Conservation (phyloP, 2,329 filamentous ascomycete species). For the Paecilomyces formosus region DNA sequence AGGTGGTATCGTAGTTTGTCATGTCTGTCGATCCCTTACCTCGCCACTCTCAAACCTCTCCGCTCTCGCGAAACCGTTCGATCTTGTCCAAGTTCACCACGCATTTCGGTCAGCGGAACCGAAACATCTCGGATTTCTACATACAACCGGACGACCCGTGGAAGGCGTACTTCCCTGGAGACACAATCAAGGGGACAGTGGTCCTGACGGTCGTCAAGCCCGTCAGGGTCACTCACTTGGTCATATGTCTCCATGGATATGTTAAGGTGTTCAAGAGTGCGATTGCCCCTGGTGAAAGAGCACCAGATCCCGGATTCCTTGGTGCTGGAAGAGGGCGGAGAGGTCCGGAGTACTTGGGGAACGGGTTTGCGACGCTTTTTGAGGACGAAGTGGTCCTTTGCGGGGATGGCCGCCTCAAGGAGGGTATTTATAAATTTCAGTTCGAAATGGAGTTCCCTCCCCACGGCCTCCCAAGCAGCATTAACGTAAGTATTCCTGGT, state of each 20-base stretch:
- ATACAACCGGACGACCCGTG: conserved; percentile 58
- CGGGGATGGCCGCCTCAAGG: conserved; percentile 55
- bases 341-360: conserved; percentile 51
- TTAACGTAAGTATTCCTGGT: conserved; percentile 62
- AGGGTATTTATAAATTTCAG: conserved; percentile 59
- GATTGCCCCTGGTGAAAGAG: conserved; percentile 47
- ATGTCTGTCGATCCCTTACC: conserved; percentile 33
- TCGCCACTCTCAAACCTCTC: conserved; percentile 23
- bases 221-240: conserved; percentile 56
- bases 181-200: conserved; percentile 54
- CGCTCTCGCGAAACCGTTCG: conserved; percentile 34
- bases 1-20: conserved; percentile 22
- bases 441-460: conserved; percentile 57
- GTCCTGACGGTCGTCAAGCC: conserved; percentile 54
- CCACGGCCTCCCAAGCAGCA: conserved; percentile 67
- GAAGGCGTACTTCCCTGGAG: conserved; percentile 55
- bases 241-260: conserved; percentile 56
- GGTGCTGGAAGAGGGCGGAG: conserved; percentile 48
- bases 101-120: conserved; percentile 46
- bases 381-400: conserved; percentile 59
- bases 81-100: conserved; percentile 49
- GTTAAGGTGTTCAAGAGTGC: conserved; percentile 60
- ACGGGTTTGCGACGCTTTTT: conserved; percentile 57
- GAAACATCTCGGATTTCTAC: conserved; percentile 54
- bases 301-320: conserved; percentile 42